Evolutionary conservation across 805 yeast genomes (phyloP).

Genomic region (Tetrapisispora nanseiensis): DNA sequence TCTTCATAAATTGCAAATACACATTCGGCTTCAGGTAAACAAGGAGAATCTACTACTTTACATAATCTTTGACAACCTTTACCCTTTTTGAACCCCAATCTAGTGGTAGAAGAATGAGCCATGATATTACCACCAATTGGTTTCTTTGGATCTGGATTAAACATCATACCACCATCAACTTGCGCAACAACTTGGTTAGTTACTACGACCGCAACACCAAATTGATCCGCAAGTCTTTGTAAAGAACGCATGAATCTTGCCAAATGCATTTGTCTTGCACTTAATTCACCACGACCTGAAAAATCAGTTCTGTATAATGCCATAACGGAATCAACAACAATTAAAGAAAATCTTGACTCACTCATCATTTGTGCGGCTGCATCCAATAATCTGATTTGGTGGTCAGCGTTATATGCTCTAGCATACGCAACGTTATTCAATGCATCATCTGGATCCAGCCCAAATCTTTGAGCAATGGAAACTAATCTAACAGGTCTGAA

Average conservation of each 20-base stretch:
- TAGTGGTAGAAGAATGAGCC: conserved; percentile 93
- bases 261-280: conserved; percentile 89
- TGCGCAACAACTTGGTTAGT: conserved; percentile 97
- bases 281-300: conserved; percentile 89
- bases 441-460: conserved; percentile 88
- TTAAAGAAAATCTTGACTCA: conserved; percentile 77
- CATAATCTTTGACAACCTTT: conserved; percentile 88
- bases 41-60: conserved; percentile 92
- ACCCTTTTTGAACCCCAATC: conserved; percentile 84
- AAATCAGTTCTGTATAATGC: conserved; percentile 91
- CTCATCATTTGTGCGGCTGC: conserved; percentile 96
- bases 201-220: conserved; percentile 92
- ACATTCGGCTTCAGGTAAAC: conserved; percentile 91
- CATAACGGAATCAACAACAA: conserved; percentile 96
- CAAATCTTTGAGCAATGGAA: conserved; percentile 84
- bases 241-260: conserved; percentile 87
- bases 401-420: conserved; percentile 94
- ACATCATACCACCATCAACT: conserved; percentile 76
- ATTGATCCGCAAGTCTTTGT: conserved; percentile 92
- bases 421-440: conserved; percentile 96
- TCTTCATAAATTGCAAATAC: conserved; percentile 93
- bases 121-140: conserved; percentile 98
- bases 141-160: conserved; percentile 93
- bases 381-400: conserved; percentile 74
- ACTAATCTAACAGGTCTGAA: conserved; percentile 86